Base-by-base conservation (phyloP, 495 filamentous ascomycete species). In the Lophiostoma macrostomum region DNA sequence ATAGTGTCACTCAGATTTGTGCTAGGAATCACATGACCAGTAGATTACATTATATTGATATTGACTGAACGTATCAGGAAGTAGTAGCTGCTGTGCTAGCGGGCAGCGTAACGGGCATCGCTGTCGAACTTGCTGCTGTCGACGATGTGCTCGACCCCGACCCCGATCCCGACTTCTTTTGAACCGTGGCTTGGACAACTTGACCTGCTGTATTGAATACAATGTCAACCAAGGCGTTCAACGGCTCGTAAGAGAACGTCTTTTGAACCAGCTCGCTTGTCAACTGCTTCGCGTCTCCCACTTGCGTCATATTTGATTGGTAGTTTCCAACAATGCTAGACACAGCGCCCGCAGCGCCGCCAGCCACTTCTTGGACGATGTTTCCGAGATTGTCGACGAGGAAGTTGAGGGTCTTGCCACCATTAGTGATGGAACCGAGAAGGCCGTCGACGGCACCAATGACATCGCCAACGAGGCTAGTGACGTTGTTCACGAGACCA, bases 351-450 rank as follows among this genome's bases (percentile, higher is more conserved):
- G 70, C 70, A 0, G 64, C 71, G 6, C 61, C 53, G 1, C 73
- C 73, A 5, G 66, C 69, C 0, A 80, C 74, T 43, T 77, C 67
- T 51, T 79, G 76, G 5, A 82, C 74, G 51, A 81, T 82, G 44
- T 81, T 80, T 20, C 78, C 78, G 13, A 81, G 67, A 47, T 81
- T 82, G 60, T 80, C 78, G 57, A 82, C 71, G 31, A 81, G 34
- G 64, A 80, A 81, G 40, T 71, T 74, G 5, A 81, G 65, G 20
- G 67, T 75, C 5, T 60, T 74, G 25, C 73, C 74, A 30, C 76
- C 74, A 53, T 79, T 73, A 1, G 76, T 73, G 40, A 81, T 76
- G 16, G 69, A 70, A 0, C 76, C 79, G 4, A 81, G 66, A 24
- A 82, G 57, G 2, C 77, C 76, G 41, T 79, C 76, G 0, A 81